A percentile compares a stretch with the other conserved stretches of the same genome.
Evolutionary conservation across 768 basidiomycete species (phyloP).

Genomic region (Serpula lacrymans): DNA sequence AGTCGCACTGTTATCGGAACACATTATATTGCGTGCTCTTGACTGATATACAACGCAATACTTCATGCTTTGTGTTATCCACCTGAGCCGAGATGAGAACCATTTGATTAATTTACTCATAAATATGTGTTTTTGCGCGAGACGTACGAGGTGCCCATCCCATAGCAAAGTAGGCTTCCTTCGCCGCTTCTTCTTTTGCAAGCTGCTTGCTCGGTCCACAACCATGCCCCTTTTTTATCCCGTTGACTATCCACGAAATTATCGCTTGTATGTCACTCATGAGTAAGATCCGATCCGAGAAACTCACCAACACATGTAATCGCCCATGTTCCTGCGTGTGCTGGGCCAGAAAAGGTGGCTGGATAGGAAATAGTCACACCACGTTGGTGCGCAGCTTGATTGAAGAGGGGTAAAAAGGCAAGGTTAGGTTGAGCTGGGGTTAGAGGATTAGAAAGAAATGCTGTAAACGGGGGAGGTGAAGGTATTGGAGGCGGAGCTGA

Average conservation of each 20-base stretch:
- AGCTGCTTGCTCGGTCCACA: constrained; percentile 67
- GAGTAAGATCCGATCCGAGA: not conserved
- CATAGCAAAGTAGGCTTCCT: constrained; percentile 68
- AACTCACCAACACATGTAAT: constrained; percentile 66
- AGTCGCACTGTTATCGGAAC: constrained; percentile 9
- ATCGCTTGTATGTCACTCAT: constrained; percentile 1
- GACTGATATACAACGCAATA: not conserved
- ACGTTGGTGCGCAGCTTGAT: constrained; percentile 68
- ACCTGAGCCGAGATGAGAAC: constrained; percentile 1
- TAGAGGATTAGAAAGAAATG: constrained; percentile 54
- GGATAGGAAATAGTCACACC: constrained; percentile 59
- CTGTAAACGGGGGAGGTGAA: constrained; percentile 18
- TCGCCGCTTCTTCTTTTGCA: constrained; percentile 76
- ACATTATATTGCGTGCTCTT: not conserved
- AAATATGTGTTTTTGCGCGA: too few relatives aligned
- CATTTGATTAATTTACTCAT: not conserved
- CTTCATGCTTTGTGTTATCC: not conserved
- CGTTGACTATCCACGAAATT: constrained; percentile 49
- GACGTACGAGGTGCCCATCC: constrained; percentile 58
- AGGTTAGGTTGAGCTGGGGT: constrained; percentile 60
- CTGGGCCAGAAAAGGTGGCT: constrained; percentile 57
- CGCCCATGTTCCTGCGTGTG: constrained; percentile 66
- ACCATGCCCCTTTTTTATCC: constrained; percentile 64
- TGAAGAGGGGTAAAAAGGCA: constrained; percentile 70
- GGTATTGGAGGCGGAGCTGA: constrained; percentile 34